Conservation (phyloP, 2,329 filamentous ascomycete genomes). For the Davidsoniella australis region DNA sequence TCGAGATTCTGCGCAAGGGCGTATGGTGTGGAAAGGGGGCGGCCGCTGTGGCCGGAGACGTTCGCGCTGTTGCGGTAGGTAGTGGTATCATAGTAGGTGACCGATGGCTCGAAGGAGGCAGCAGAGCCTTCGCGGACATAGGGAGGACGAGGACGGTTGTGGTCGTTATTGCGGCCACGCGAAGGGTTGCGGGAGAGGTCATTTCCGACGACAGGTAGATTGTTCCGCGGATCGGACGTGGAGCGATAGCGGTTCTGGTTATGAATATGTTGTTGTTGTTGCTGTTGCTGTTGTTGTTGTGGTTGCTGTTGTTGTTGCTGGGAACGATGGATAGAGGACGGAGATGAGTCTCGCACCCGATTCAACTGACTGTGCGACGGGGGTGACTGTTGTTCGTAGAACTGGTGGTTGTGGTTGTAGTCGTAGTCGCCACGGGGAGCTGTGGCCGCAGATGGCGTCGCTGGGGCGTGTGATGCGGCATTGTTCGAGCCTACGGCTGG, state of each 20-base stretch:
- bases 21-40: conserved; percentile 10
- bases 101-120: conserved; percentile 10
- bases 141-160: conserved; percentile 6
- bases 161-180: conserved; percentile 7
- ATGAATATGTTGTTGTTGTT: neutral
- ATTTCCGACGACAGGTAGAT: neutral
- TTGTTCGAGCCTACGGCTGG: neutral
- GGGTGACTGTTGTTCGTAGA: conserved; percentile 7
- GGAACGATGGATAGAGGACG: conserved; percentile 5
- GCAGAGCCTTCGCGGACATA: conserved; percentile 12
- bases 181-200: conserved; percentile 11
- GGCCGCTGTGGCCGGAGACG: conserved; percentile 6
- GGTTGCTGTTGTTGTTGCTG: neutral
- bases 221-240: conserved; percentile 10
- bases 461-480: conserved; percentile 14
- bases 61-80: conserved; percentile 10
- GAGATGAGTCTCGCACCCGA: conserved; percentile 11
- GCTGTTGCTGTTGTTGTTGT: too few species aligned
- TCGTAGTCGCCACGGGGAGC: conserved; percentile 1
- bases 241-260: conserved; percentile 9
- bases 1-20: conserved; percentile 15
- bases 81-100: conserved; percentile 7
- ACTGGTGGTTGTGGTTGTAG: conserved; percentile 12
- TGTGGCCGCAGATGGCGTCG: conserved; percentile 11
- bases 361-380: conserved; percentile 11